Evolutionary conservation across 1,139 yeast genomes (phyloP).

Genomic region (Pichia sp.): DNA sequence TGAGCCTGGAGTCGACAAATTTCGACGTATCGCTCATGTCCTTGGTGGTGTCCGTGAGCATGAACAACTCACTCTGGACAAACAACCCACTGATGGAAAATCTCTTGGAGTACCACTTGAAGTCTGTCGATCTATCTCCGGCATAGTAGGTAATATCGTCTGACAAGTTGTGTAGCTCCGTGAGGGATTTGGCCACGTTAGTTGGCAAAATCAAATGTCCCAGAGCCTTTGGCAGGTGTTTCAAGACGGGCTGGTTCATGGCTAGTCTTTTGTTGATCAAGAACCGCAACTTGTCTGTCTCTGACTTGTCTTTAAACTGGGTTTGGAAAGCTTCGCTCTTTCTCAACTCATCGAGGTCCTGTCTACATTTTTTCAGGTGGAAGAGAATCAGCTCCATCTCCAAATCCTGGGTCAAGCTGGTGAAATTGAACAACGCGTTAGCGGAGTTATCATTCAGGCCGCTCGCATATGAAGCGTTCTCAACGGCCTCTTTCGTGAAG

Average conservation of each 20-base stretch:
- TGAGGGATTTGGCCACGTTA: slow-evolving; percentile 47
- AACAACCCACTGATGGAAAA: slow-evolving; percentile 65
- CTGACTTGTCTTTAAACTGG: slow-evolving; percentile 21
- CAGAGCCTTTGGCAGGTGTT: slow-evolving; percentile 46
- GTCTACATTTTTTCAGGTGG: slow-evolving; percentile 57
- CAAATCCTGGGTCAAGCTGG: slow-evolving; percentile 35
- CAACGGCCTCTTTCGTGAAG: slow-evolving; percentile 58
- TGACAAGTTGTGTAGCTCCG: slow-evolving; percentile 68
- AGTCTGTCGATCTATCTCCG: slow-evolving; percentile 79
- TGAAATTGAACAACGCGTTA: slow-evolving; percentile 51
- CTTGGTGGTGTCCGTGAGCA: slow-evolving; percentile 70
- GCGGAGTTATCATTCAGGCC: slow-evolving; percentile 63
- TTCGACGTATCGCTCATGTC: slow-evolving; percentile 54
- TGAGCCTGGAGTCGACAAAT: slow-evolving; percentile 61
- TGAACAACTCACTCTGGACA: slow-evolving; percentile 70
- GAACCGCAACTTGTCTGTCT: slow-evolving; percentile 37
- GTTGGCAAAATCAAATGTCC: slow-evolving; percentile 53
- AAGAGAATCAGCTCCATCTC: slow-evolving; percentile 58
- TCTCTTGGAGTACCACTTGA: slow-evolving; percentile 92
- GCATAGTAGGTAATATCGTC: slow-evolving; percentile 82
- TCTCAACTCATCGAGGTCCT: slow-evolving; percentile 36
- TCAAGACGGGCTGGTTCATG: slow-evolving; percentile 55
- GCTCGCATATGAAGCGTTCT: slow-evolving; percentile 56
- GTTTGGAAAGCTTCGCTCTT: slow-evolving; percentile 24
- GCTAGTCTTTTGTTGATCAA: slow-evolving; percentile 59